Percentiles rank a stretch among this genome's conserved stretches.
Evolutionary conservation across 1,284 basidiomycete species (phyloP).

Genomic region (Puccinia hordei): DNA sequence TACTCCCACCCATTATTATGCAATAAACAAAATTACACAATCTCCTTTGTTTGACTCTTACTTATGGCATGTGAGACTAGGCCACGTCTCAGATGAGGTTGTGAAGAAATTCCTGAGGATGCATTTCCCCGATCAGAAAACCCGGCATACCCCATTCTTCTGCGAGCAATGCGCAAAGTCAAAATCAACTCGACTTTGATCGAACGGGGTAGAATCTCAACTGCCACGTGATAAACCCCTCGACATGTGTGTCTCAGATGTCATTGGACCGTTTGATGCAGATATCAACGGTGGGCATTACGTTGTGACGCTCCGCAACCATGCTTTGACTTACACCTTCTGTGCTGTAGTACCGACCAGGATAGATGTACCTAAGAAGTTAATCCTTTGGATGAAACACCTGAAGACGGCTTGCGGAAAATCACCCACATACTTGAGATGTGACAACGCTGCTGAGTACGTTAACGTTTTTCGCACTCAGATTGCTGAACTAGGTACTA

Average conservation of each 20-base stretch:
- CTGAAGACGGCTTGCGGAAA: neutral
- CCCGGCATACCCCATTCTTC: neutral
- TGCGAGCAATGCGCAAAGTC: slow-evolving; percentile 21
- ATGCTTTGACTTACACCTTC: neutral
- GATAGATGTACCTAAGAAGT: neutral
- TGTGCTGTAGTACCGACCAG: neutral
- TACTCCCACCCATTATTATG: too few relatives aligned
- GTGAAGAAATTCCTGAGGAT: neutral
- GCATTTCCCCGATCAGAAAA: neutral
- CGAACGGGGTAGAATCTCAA: neutral
- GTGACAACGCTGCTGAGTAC: slow-evolving; percentile 4
- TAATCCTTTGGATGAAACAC: neutral
- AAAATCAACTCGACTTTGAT: neutral
- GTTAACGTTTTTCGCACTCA: neutral
- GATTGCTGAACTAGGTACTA: neutral
- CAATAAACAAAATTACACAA: slow-evolving; percentile 11
- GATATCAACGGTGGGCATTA: too few relatives aligned
- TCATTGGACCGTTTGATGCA: neutral
- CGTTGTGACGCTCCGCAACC: neutral
- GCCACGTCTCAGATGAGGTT: neutral
- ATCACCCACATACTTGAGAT: neutral
- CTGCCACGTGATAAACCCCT: neutral
- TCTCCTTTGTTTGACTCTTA: neutral
- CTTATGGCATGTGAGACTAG: slow-evolving; percentile 11
- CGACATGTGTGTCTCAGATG: neutral